Base-by-base conservation (phyloP, 768 basidiomycete genomes). In the Panellus pusillus region DNA sequence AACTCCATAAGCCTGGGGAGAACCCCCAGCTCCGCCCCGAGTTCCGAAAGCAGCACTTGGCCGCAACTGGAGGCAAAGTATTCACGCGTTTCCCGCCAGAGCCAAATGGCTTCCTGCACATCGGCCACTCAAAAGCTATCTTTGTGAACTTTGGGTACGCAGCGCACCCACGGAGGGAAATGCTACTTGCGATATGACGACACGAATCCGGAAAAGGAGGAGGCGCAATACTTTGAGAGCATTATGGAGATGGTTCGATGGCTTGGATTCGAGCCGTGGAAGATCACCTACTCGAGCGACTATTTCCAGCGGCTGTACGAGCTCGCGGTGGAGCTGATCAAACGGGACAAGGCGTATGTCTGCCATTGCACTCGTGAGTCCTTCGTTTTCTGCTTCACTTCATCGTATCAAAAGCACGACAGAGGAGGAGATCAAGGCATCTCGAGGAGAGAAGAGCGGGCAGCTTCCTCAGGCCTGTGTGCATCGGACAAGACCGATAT, bases 71-170 rank as follows among this genome's bases (percentile, higher is more conserved):
- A 13, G 91, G 93, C 8, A 75, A 81, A 45, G 95, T 98, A 4
- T 87, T 87, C 74, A 99, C 97, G 11, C 91, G 97, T 36, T 99
- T 99, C 73, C 97, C 97, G 20, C 97, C 97, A 2, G 97, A 99
- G 72, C 97, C 97, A 4, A 99, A 99, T 66, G 97, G 97, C 12
- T 98, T 82, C 72, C 79, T 98, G 37, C 97, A 93, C 63, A 88
- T 93, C 61, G 96, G 96, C 3, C 97, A 99, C 66, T 98, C 95
- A 45, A 99, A 99, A 67, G 96, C 97, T 3, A 98, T 99, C 65
- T 96, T 97, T 64, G 86, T 98, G 57, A 91, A 95, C 70, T 99
- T 98, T 68, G 97, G 97, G n/a, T 99, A 93, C 67, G 97, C 97
- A 31, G 93, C 93, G 13, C 84, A 94, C 68, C n/a, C 80, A 97